Conservation (phyloP, 441 rosid genomes). For the Caryocar brasiliense region DNA sequence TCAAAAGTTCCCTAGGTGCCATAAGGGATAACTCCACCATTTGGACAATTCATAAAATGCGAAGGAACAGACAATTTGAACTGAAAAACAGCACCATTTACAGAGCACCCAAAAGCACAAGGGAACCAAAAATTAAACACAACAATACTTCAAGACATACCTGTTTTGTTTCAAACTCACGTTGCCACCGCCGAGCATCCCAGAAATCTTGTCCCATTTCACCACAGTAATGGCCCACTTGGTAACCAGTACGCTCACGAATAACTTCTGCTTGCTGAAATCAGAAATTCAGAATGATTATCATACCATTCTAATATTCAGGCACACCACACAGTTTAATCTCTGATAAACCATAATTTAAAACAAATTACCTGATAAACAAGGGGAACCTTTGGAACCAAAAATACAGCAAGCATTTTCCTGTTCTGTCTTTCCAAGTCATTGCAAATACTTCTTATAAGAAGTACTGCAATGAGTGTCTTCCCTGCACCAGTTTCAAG, state of each 20-base stretch:
- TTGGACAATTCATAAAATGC: too few species aligned
- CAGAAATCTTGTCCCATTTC: constrained; percentile 99
- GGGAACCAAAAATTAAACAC: background rate
- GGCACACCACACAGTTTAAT: too few species aligned
- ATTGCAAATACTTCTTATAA: constrained; percentile 60
- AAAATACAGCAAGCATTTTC: constrained; percentile 86
- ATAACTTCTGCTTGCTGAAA: constrained; percentile 97
- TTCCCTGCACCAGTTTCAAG: constrained; percentile 99
- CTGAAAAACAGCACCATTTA: too few species aligned
- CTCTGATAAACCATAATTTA: constrained; percentile 1
- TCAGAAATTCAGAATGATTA: constrained; percentile 14
- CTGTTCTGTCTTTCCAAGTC: constrained; percentile 56
- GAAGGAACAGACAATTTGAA: too few species aligned
- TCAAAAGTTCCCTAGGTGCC: too few species aligned
- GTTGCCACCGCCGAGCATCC: constrained; percentile 96
- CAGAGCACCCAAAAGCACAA: background rate
- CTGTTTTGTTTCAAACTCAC: constrained; percentile 92
- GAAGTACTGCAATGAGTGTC: constrained; percentile 90
- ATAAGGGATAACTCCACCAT: too few species aligned
- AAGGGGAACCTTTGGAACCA: constrained; percentile 97
- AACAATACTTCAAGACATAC: constrained; percentile 25
- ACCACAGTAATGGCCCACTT: constrained; percentile 95
- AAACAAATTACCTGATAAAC: constrained; percentile 76
- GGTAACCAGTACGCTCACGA: constrained; percentile 60
- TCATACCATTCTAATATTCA: constrained; percentile 5